Evolutionary conservation across 2,329 filamentous ascomycete species (phyloP).

Genomic region (Venturia aucupariae): DNA sequence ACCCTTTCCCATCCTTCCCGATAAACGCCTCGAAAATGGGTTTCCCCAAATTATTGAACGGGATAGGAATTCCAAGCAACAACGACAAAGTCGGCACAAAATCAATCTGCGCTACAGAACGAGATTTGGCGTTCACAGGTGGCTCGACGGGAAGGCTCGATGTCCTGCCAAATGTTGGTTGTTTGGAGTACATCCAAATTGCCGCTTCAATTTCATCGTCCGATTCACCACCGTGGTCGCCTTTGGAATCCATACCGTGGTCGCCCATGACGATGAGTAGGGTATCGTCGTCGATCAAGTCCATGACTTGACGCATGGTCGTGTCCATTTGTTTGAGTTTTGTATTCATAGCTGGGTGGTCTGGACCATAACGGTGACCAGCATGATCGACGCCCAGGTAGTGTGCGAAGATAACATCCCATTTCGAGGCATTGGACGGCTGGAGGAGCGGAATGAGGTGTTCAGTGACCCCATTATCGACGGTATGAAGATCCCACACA

Average conservation of each 20-base stretch:
- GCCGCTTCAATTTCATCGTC: slow-evolving; percentile 92
- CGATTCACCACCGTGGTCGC: slow-evolving; percentile 96
- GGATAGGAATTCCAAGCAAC: slow-evolving; percentile 82
- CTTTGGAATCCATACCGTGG: slow-evolving; percentile 95
- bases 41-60: slow-evolving; percentile 87
- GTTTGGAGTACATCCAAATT: slow-evolving; percentile 97
- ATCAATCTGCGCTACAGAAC: slow-evolving; percentile 79
- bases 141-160: slow-evolving; percentile 49
- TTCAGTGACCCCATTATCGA: slow-evolving; percentile 89
- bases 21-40: slow-evolving; percentile 93
- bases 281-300: slow-evolving; percentile 70
- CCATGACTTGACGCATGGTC: slow-evolving; percentile 63
- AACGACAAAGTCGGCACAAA: slow-evolving; percentile 86
- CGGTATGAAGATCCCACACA: slow-evolving; percentile 93
- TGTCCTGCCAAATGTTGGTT: slow-evolving; percentile 71
- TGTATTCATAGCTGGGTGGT: slow-evolving; percentile 81
- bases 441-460: slow-evolving; percentile 79
- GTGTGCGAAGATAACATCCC: slow-evolving; percentile 94
- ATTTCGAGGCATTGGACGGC: slow-evolving; percentile 54
- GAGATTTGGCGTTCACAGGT: slow-evolving; percentile 62
- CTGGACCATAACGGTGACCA: slow-evolving; percentile 88
- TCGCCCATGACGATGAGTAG: slow-evolving; percentile 96
- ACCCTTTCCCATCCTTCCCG: slow-evolving; percentile 58
- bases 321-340: slow-evolving; percentile 88
- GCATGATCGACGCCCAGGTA: slow-evolving; percentile 95